These are phyloP conservation scores for Mycosphaerelloides madeirae DNA, from an alignment of 2,329 filamentous ascomycete genomes.

Conservation along the genomic window DNA sequence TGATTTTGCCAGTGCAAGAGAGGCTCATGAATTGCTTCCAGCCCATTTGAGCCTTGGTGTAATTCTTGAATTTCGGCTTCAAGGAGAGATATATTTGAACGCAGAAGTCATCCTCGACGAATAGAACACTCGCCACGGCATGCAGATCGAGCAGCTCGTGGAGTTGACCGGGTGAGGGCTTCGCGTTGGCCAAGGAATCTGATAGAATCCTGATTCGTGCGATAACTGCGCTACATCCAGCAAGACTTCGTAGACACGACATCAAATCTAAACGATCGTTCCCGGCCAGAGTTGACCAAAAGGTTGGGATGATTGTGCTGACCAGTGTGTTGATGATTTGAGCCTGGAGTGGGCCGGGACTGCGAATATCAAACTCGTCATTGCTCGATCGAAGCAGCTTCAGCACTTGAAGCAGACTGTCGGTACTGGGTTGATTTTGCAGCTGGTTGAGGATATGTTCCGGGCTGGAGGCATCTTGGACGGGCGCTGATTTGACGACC, in stretches of 20 bases:
- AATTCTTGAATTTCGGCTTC: no score
- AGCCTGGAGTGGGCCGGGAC: constrained; percentile 63
- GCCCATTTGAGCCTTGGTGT: constrained; percentile 34
- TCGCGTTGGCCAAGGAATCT: constrained; percentile 1
- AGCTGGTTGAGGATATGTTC: constrained; percentile 34
- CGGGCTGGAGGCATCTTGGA: constrained; percentile 14
- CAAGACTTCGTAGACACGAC: constrained; percentile 64
- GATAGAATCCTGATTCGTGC: constrained; percentile 55
- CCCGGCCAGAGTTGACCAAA: constrained; percentile 62
- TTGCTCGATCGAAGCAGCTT: constrained; percentile 6
- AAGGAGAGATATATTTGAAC: no score
- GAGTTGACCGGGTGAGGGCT: neutral
- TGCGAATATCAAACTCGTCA: constrained; percentile 52
- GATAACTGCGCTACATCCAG: constrained; percentile 72
- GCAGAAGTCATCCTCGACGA: no score
- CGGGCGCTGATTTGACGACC: neutral
- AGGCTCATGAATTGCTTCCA: constrained; percentile 62
- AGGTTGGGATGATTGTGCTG: constrained; percentile 70
- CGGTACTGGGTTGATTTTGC: constrained; percentile 36
- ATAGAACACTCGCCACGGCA: no score
- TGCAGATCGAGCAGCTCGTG: constrained; percentile 26
- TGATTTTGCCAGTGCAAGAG: constrained; percentile 56
- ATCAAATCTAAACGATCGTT: constrained; percentile 51
- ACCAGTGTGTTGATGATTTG: constrained; percentile 73
- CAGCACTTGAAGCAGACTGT: constrained; percentile 28